Evolutionary conservation across 2,329 filamentous ascomycete species (phyloP).

Genomic region (Atkinsonella texensis): DNA sequence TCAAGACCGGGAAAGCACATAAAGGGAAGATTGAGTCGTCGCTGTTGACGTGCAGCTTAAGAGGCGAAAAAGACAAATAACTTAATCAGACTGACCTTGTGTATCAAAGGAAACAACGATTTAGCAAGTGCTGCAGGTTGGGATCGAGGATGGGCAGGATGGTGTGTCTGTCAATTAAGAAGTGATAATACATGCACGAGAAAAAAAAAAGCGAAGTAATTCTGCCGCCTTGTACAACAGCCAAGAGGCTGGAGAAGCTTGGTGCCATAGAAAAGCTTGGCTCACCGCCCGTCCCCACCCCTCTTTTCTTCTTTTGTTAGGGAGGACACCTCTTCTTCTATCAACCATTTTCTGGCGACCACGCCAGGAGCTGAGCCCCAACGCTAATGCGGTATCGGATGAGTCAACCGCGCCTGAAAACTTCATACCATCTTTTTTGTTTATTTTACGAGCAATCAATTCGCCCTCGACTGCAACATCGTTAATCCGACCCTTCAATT

Average conservation of each 20-base stretch:
- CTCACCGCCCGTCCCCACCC: constrained; percentile 5
- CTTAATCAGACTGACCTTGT: background rate
- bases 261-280: background rate
- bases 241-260: background rate
- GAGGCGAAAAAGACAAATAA: background rate
- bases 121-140: background rate
- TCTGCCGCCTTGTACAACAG: constrained; percentile 4
- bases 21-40: constrained; percentile 1
- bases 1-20: background rate
- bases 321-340: too few relatives aligned
- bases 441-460: too few relatives aligned
- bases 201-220: constrained; percentile 5
- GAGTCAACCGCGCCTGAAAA: too few relatives aligned
- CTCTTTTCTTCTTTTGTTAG: too few relatives aligned
- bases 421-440: too few relatives aligned
- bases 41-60: background rate
- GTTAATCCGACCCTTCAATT: background rate
- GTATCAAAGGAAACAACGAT: background rate
- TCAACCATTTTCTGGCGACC: too few relatives aligned
- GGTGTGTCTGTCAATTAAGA: background rate
- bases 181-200: background rate
- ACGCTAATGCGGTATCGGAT: too few relatives aligned
- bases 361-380: too few relatives aligned
- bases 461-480: background rate
- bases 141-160: background rate